Percentiles rank a stretch among this genome's conserved stretches.
These are phyloP conservation scores for Fraxinus cuspidata DNA, from an alignment of 257 asterid species.

Conservation along the genomic window DNA sequence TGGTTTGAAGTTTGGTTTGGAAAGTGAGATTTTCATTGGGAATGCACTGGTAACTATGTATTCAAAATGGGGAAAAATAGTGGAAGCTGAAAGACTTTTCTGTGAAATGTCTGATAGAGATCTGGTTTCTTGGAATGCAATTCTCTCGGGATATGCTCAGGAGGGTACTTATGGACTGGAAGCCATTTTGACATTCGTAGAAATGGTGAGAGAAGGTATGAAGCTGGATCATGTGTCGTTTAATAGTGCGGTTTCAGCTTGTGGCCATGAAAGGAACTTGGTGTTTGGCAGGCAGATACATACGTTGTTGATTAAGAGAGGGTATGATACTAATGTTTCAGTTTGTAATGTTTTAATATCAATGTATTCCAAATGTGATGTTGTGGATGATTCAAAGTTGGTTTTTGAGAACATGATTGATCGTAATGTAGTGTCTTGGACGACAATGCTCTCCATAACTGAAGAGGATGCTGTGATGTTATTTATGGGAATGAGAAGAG, in stretches of 20 bases:
- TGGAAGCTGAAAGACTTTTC: constrained; percentile 64
- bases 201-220: constrained; percentile 60
- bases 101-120: constrained; percentile 57
- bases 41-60: constrained; percentile 80
- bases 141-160: constrained; percentile 81
- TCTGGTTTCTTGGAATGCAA: constrained; percentile 89
- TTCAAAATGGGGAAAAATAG: constrained; percentile 58
- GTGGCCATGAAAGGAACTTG: constrained; percentile 69
- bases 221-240: constrained; percentile 73
- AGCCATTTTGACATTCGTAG: constrained; percentile 49
- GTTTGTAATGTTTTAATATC: constrained; percentile 85
- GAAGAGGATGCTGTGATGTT: constrained; percentile 56
- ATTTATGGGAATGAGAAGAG: constrained; percentile 66
- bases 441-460: constrained; percentile 73
- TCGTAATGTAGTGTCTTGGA: constrained; percentile 85
- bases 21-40: constrained; percentile 57
- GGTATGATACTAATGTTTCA: constrained; percentile 57
- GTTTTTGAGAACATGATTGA: constrained; percentile 50
- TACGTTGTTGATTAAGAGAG: constrained; percentile 53
- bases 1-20: constrained; percentile 55
- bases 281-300: constrained; percentile 74
- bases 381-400: constrained; percentile 45
- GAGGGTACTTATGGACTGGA: constrained; percentile 65
- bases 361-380: constrained; percentile 65
- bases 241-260: constrained; percentile 74